A percentile compares a stretch with the other conserved stretches of the same genome.
Evolutionary conservation across 1,139 yeast genomes (phyloP).

Genomic region (Nakaseomyces kungkrabaensis): DNA sequence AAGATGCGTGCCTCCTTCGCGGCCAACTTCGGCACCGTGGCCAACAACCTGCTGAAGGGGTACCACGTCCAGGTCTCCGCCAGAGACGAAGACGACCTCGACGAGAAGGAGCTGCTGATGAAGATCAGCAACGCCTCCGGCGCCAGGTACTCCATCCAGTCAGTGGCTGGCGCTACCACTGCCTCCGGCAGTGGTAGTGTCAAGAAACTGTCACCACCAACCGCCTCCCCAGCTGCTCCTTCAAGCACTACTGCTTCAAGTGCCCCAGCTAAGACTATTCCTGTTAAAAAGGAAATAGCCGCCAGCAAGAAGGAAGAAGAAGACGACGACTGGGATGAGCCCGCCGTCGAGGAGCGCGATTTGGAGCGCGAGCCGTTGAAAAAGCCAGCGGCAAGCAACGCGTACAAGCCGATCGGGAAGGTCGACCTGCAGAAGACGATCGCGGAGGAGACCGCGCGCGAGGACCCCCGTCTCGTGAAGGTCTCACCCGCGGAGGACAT

Average conservation of each 20-base stretch:
- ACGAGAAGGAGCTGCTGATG: conserved; percentile 61
- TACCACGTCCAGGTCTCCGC: conserved; percentile 96
- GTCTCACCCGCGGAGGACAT: conserved; percentile 15
- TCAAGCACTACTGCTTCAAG: neutral
- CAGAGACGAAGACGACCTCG: conserved; percentile 84
- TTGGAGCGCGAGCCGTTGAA: conserved; percentile 51
- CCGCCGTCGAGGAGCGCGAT: conserved; percentile 64
- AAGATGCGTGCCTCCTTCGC: conserved; percentile 68
- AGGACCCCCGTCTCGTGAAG: conserved; percentile 32
- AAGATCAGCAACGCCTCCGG: conserved; percentile 90
- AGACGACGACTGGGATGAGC: conserved; percentile 55
- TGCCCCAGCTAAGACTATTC: conserved; percentile 8
- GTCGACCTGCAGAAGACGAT: conserved; percentile 38
- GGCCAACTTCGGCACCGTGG: conserved; percentile 62
- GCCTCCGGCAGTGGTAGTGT: conserved; percentile 48
- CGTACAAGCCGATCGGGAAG: conserved; percentile 50
- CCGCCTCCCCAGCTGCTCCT: conserved; percentile 7
- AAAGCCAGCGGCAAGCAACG: conserved; percentile 39
- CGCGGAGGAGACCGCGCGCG: conserved; percentile 32
- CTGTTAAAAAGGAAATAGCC: conserved; percentile 2
- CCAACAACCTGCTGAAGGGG: conserved; percentile 54
- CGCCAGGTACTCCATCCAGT: conserved; percentile 76
- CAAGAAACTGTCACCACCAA: conserved; percentile 31
- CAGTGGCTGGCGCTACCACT: conserved; percentile 20
- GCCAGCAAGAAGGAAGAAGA: conserved; percentile 16